Conservation (phyloP, 208 protist genomes). For the Acanthamoeba lenticulata region DNA sequence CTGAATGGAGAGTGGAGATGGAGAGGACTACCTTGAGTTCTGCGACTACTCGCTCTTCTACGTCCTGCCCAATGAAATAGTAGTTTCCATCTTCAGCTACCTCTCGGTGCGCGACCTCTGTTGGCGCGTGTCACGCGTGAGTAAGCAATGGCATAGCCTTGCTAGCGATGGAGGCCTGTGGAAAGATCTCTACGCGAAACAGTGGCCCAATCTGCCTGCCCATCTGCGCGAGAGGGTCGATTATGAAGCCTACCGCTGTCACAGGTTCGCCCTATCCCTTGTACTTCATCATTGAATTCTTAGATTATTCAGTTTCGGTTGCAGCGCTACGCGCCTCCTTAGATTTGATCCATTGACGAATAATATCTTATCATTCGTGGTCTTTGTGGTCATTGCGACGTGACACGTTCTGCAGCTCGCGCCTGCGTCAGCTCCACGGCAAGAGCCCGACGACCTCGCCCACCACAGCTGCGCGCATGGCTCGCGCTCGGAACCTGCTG, state of each 20-base stretch:
- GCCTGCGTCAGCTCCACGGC: neutral
- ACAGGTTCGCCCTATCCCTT: neutral
- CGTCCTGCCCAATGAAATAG: neutral
- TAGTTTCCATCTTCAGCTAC: neutral
- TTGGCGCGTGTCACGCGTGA: neutral
- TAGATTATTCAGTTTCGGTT: neutral
- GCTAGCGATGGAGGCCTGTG: neutral
- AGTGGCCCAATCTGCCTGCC: neutral
- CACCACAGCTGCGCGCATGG: too few relatives aligned
- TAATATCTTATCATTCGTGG: too few relatives aligned
- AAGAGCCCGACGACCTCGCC: neutral
- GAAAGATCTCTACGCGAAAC: neutral
- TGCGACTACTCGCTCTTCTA: constrained; percentile 28
- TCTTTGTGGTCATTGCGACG: too few relatives aligned
- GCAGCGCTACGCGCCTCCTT: too few relatives aligned
- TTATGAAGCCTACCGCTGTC: neutral
- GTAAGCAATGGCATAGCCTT: constrained; percentile 5
- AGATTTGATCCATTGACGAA: too few relatives aligned
- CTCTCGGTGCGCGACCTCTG: constrained; percentile 12
- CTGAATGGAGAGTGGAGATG: constrained; percentile 32
- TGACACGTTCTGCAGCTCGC: neutral
- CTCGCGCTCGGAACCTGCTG: too few relatives aligned
- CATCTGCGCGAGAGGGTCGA: neutral
- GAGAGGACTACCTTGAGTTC: neutral
- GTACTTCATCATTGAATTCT: neutral